Percentiles rank a stretch among this genome's conserved stretches.
phyloP scores from a whole-genome alignment of 805 yeast genomes.

The Myxozyma neglecta region DNA sequence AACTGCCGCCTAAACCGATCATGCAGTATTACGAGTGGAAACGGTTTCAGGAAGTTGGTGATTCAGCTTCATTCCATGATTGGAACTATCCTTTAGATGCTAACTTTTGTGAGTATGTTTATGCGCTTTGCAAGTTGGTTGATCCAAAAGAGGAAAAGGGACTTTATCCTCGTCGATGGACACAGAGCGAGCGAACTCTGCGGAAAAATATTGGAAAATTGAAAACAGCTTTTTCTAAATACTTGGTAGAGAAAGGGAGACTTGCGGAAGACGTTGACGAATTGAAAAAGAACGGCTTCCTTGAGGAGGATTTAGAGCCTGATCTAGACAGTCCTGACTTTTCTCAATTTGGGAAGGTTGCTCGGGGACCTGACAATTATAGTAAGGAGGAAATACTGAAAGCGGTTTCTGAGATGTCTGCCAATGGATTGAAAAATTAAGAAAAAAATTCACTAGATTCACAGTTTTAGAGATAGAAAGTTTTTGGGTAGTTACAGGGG shows the following conservation, averaged over 20 bases:
- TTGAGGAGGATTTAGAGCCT: conserved; percentile 6
- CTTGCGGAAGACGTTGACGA: conserved; percentile 20
- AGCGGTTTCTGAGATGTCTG: conserved; percentile 13
- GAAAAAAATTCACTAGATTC: no score
- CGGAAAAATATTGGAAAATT: conserved; percentile 20
- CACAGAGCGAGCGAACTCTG: conserved; percentile 14
- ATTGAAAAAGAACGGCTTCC: conserved; percentile 12
- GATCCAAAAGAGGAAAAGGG: conserved; percentile 24
- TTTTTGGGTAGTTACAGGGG: no score
- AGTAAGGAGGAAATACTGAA: conserved; percentile 16
- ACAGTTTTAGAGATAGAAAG: not conserved
- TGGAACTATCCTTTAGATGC: conserved; percentile 58
- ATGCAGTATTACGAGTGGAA: conserved; percentile 49
- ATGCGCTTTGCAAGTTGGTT: conserved; percentile 11
- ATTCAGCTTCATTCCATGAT: conserved; percentile 52
- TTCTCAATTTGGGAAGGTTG: conserved; percentile 16
- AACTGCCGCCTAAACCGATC: conserved; percentile 50
- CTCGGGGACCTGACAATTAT: conserved; percentile 19
- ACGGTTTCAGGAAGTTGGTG: conserved; percentile 48
- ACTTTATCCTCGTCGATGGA: conserved; percentile 30
- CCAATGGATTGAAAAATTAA: not conserved
- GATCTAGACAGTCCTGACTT: conserved; percentile 12
- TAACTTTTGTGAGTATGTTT: conserved; percentile 52
- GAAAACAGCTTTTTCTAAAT: conserved; percentile 27
- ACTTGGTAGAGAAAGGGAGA: conserved; percentile 11